Evolutionary conservation across 2,329 filamentous ascomycete species (phyloP).

Genomic region (Emydomyces testavorans): DNA sequence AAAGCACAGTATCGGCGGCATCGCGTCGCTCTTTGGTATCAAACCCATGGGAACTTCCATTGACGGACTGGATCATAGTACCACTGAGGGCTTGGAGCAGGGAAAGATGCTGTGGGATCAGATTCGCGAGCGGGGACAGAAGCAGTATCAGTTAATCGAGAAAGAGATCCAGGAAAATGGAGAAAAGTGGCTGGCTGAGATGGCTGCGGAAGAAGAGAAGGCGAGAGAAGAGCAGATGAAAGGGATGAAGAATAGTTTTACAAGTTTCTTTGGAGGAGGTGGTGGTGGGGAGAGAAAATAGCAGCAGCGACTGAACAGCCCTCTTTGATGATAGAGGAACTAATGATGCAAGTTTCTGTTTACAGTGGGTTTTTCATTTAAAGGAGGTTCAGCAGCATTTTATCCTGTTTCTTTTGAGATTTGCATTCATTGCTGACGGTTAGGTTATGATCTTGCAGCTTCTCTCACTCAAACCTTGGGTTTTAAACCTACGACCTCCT

Average conservation of each 20-base stretch:
- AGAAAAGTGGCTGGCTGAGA: conserved; percentile 90
- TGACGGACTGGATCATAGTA: conserved; percentile 53
- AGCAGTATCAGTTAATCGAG: conserved; percentile 80
- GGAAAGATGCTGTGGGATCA: conserved; percentile 97
- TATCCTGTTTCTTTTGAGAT: not conserved
- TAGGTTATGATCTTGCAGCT: not conserved
- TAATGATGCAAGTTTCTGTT: not conserved
- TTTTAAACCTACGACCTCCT: too few relatives aligned
- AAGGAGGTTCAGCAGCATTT: not conserved
- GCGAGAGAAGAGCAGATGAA: conserved; percentile 81
- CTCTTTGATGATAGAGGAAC: not conserved
- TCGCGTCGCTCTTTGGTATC: conserved; percentile 65
- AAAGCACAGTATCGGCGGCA: conserved; percentile 51
- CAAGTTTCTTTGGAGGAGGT: conserved; percentile 40
- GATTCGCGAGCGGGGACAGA: conserved; percentile 80
- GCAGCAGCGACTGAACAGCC: not conserved
- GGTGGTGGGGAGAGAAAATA: conserved; percentile 16
- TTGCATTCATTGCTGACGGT: conserved; percentile 1
- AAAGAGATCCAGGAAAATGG: conserved; percentile 86
- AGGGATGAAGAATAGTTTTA: conserved; percentile 74
- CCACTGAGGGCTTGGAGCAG: conserved; percentile 67
- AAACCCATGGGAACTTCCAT: conserved; percentile 49
- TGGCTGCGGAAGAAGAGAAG: conserved; percentile 78
- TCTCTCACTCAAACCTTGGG: not conserved
- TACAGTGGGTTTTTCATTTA: not conserved